phyloP scores from a whole-genome alignment of 164 flowering plant species.

The Santalum album region DNA sequence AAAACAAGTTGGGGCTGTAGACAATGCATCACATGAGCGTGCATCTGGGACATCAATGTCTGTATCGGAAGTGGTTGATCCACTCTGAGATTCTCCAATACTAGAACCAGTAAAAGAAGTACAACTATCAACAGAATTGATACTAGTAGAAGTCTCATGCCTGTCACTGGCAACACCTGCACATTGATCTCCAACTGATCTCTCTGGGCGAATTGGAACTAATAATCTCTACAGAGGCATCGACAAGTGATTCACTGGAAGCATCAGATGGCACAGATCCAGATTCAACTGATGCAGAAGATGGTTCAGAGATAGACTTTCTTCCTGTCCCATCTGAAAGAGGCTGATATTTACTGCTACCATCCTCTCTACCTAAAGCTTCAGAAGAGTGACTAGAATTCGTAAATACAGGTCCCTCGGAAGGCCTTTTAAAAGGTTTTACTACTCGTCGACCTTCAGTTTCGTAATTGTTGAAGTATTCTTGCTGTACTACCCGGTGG shows the following conservation, averaged over 20 bases:
- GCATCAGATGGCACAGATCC: constrained; percentile 18
- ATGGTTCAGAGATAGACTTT: constrained; percentile 17
- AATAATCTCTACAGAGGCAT: constrained; percentile 26
- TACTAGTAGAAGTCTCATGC: constrained; percentile 6
- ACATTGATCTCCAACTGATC: constrained; percentile 12
- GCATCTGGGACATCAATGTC: constrained; percentile 12
- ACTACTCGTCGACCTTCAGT: constrained; percentile 9
- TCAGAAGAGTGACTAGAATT: too few relatives aligned
- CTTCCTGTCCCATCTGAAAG: constrained; percentile 14
- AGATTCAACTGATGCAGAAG: constrained; percentile 15
- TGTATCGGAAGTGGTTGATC: constrained; percentile 17
- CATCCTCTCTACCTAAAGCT: not conserved
- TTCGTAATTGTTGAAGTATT: constrained; percentile 11
- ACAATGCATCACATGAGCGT: constrained; percentile 14
- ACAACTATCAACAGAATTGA: constrained; percentile 16
- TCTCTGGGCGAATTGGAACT: constrained; percentile 19
- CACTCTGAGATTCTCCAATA: constrained; percentile 11
- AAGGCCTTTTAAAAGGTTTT: constrained; percentile 8
- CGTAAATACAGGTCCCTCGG: constrained; percentile 12
- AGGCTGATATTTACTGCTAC: constrained; percentile 11
- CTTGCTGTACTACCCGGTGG: constrained; percentile 10
- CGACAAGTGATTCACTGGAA: constrained; percentile 24
- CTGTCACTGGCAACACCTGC: constrained; percentile 12
- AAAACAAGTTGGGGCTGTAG: too few relatives aligned
- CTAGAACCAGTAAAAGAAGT: constrained; percentile 7